Conservation (phyloP, 1,139 yeast genomes). For the Nadsonia commutata region DNA sequence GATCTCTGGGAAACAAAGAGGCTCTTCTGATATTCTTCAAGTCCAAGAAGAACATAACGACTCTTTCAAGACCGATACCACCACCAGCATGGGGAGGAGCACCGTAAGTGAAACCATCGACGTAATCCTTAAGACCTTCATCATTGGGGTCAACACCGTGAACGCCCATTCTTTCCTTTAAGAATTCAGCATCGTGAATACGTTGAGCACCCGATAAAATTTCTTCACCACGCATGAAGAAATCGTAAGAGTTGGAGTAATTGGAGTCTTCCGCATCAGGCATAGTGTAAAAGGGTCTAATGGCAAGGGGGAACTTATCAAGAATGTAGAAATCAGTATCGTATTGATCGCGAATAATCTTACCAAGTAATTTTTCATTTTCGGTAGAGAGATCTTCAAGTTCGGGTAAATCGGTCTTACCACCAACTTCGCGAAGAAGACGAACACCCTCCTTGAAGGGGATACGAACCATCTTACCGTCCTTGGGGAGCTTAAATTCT, state of each 20-base stretch:
- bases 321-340: constrained; percentile 95
- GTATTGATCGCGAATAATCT: constrained; percentile 79
- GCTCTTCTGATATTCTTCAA: constrained; percentile 96
- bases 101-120: constrained; percentile 84
- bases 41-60: constrained; percentile 93
- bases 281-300: constrained; percentile 98
- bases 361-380: constrained; percentile 86
- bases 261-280: constrained; percentile 87
- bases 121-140: constrained; percentile 80
- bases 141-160: constrained; percentile 71
- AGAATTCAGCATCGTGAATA: constrained; percentile 80
- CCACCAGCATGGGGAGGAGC: constrained; percentile 99
- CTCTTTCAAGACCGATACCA: constrained; percentile 98
- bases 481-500: constrained; percentile 76
- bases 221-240: constrained; percentile 99
- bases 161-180: constrained; percentile 64
- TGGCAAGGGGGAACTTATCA: constrained; percentile 93
- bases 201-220: constrained; percentile 98
- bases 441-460: constrained; percentile 84
- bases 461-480: constrained; percentile 68
- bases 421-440: constrained; percentile 70
- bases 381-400: constrained; percentile 87
- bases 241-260: constrained; percentile 82
- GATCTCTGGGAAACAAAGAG: constrained; percentile 97
- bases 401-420: constrained; percentile 63